Base-by-base conservation (phyloP, 2,329 filamentous ascomycete genomes). In the Colletotrichum sidae region DNA sequence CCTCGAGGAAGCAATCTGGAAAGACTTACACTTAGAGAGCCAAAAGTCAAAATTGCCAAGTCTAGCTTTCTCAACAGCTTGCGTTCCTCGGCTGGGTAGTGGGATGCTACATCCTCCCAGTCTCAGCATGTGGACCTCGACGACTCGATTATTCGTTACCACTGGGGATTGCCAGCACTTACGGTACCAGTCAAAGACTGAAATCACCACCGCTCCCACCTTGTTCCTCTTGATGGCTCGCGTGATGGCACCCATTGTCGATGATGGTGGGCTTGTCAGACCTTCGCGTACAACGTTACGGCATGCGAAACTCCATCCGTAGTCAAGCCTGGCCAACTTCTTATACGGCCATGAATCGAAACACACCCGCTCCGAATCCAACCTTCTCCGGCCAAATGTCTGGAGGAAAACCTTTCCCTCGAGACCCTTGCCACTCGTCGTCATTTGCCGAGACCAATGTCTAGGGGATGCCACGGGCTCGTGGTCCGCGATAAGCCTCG, bases 131-230 rank as follows among this genome's bases (percentile, higher is more conserved):
- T 25, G 13, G 11, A 10, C 9, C 52, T 17, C n/a, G 62, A 12
- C n/a, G n/a, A 11, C 1, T 12, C 8, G 33, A 10, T 8, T n/a
- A 7, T n/a, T 9, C 25, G 8, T 5, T 8, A 12, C 9, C 44
- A 11, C 25, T 46, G 44, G 41, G 5, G 10, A 2, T 25, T 25
- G 4, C 25, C 25, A 39, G 3, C 17, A 71, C 71, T 55, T 50
- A 74, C 71, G 72, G 41, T 74, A 74, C 72, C 72, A 74, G 58
- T 74, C 71, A 62, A 74, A 74, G 13, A 74, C 72, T 4, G 71
- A 73, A 4, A 72, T 12, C 2, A 74, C 58, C 33, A 74, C 71
- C 12, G 67, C 69, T 17, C 58, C 70, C 34, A 72, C 69, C n/a
- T 66, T 70, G 58, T 68, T 72, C 51, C 64, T 54, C 62, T 72